phyloP scores from a whole-genome alignment of 2,329 filamentous ascomycete genomes.

The Dactylonectria macrodidyma region DNA sequence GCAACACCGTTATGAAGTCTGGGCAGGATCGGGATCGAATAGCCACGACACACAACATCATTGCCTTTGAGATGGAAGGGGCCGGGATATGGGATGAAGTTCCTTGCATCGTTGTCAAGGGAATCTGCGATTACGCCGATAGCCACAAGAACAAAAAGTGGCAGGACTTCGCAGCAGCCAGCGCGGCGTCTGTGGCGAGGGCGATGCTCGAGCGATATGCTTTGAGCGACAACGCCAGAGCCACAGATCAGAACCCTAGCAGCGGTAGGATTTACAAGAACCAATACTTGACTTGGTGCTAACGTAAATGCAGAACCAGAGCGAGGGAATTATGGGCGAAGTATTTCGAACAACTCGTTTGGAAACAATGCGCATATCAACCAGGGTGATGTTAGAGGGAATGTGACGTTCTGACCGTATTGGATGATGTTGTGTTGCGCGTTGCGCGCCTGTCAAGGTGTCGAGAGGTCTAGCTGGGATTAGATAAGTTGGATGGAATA shows the following conservation, averaged over 20 bases:
- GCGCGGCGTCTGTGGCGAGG: constrained; percentile 10
- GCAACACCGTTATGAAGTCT: constrained; percentile 56
- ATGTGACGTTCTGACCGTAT: background rate
- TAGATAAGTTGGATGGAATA: no score
- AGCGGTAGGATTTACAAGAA: background rate
- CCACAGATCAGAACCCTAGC: background rate
- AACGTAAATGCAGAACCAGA: background rate
- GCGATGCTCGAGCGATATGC: constrained; percentile 4
- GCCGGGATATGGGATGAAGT: constrained; percentile 13
- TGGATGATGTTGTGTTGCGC: no score
- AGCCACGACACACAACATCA: background rate
- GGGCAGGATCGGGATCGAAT: constrained; percentile 12
- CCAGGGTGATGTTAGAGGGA: background rate
- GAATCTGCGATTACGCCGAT: constrained; percentile 24
- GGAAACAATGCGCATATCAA: background rate
- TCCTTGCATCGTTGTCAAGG: constrained; percentile 21
- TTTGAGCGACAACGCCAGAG: background rate
- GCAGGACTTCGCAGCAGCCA: constrained; percentile 23
- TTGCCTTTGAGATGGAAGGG: constrained; percentile 29
- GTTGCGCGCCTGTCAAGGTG: no score
- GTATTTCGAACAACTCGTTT: background rate
- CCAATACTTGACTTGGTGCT: background rate
- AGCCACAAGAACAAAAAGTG: constrained; percentile 26
- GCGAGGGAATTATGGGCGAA: background rate
- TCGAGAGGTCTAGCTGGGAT: no score